Evolutionary conservation across 2,329 filamentous ascomycete genomes (phyloP), one percentile per base, ranked within the genome.

Genomic region (Boeremia exigua): DNA sequence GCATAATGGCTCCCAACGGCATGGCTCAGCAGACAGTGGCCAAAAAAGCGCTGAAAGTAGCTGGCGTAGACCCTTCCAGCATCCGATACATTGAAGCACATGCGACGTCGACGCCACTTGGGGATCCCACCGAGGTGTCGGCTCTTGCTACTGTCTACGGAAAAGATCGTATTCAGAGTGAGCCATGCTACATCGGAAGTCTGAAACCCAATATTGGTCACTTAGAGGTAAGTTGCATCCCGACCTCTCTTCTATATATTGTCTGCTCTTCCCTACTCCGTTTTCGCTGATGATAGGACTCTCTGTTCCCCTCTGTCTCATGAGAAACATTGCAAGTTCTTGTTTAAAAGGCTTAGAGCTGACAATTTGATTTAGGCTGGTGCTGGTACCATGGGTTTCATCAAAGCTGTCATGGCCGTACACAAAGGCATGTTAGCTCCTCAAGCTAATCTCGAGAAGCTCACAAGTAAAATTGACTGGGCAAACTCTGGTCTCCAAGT

Each of bases 31-130:
- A 50, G 23, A 29, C 19, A 36, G 29, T 50, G 8, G 32, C 32
- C 48, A 19, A 30, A 8, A 55, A 69, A 8, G 73, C 72, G 0
- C 79, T 80, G 53, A 46, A 58, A 17, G 63, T 56, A 14, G 75
- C 74, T 9, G 74, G 73, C 6, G 63, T 79, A 5, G 67, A 77
- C 55, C 62, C 66, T n/a, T 48, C 54, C 14, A 48, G 48, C 2
- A 62, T 64, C 11, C 44, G 56, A 15, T 78, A 73, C 40, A 66
- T 79, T 11, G 77, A 80, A 56, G 74, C 75, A 0, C 78, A 80
- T 58, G 85, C 84, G 9, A 87, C 84, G 0, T 84, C 85, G 3
- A 87, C 85, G 1, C 77, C 80, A 33, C 83, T 81, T 2, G 84
- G 85, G 6, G 70, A 73, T 40, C 66, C 67, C 2, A 67, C 63